These are phyloP conservation scores for Arthrobotrys megalospora DNA, from an alignment of 2,329 filamentous ascomycete species.

Conservation along the genomic window DNA sequence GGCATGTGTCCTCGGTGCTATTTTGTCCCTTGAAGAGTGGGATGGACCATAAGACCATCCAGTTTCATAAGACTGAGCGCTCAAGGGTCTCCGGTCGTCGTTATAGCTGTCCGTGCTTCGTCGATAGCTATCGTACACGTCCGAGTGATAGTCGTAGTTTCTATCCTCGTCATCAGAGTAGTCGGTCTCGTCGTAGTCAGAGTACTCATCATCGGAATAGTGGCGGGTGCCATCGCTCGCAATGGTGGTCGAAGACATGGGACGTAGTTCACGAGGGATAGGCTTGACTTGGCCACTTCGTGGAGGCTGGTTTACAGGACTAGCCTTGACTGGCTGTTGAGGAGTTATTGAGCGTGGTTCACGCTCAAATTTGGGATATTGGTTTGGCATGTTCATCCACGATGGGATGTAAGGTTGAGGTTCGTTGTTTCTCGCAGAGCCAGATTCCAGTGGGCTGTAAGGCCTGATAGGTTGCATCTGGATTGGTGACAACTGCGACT, in stretches of 20 bases:
- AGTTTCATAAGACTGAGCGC: constrained; percentile 22
- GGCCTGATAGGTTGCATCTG: constrained; percentile 25
- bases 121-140: constrained; percentile 18
- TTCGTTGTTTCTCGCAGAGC: constrained; percentile 1
- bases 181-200: constrained; percentile 23
- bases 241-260: constrained; percentile 53
- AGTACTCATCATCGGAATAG: constrained; percentile 27
- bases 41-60: constrained; percentile 45
- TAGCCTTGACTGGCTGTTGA: neutral
- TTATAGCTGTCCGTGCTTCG: constrained; percentile 49
- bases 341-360: constrained; percentile 7
- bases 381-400: constrained; percentile 19
- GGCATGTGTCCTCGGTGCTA: constrained; percentile 27
- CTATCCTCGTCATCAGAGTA: constrained; percentile 36
- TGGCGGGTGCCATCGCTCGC: constrained; percentile 30
- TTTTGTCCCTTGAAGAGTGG: constrained; percentile 32
- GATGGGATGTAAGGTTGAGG: constrained; percentile 20
- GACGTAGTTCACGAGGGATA: constrained; percentile 33
- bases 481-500: constrained; percentile 3
- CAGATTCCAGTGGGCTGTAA: constrained; percentile 21
- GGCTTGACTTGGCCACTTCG: too few relatives aligned
- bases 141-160: constrained; percentile 29
- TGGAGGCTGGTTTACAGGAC: too few relatives aligned
- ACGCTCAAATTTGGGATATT: neutral
- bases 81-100: constrained; percentile 26